Evolutionary conservation across 176 grass and related monocot genomes (phyloP), one percentile per base, ranked within the genome.

Genomic region (Pharus latifolius): DNA sequence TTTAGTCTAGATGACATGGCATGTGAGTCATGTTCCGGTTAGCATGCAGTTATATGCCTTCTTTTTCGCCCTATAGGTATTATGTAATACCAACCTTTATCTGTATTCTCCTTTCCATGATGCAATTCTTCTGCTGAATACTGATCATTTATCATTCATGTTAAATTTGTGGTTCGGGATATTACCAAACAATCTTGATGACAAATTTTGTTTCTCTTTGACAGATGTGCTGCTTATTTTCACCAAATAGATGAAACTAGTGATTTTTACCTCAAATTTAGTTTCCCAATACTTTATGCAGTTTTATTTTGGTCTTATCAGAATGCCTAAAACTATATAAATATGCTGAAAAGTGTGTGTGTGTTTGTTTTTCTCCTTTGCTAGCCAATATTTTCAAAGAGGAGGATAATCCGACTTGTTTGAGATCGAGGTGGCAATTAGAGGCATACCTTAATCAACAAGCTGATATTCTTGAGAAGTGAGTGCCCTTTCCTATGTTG

Each of bases 401-500:
- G 25, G 89, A 93, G 32, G 75, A 81, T 63, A 85, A 75, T 77
- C 80, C 72, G 55, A 81, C 72, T 34, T 78, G 85, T 78, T 34
- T 98, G 53, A 81, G 87, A 80, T 98, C 94, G 67, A 90, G 83
- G 76, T 98, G 89, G 89, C 94, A 93, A 83, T 70, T 98, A 75
- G 94, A 93, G 78, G 94, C 89, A 74, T 98, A 85, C 54, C 89
- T 98, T 45, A 98, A 98, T 59, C 73, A 79, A 53, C 94, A 98
- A 85, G 94, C 89, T 69, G 81, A 93, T 70, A 65, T 92, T 83
- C 81, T 98, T 64, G 94, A 98, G 52, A 98, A 93, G 94, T 90
- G 66, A 74, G 78, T 67, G 7, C 22, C 0, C 2, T 35, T 79
- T 82, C 17, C 35, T 76, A 56, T 61, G 58, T 88, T 32, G 68